A percentile compares a stretch with the other conserved stretches of the same genome.
Evolutionary conservation across 805 yeast species (phyloP).

Genomic region (Teunomyces gatunensis): DNA sequence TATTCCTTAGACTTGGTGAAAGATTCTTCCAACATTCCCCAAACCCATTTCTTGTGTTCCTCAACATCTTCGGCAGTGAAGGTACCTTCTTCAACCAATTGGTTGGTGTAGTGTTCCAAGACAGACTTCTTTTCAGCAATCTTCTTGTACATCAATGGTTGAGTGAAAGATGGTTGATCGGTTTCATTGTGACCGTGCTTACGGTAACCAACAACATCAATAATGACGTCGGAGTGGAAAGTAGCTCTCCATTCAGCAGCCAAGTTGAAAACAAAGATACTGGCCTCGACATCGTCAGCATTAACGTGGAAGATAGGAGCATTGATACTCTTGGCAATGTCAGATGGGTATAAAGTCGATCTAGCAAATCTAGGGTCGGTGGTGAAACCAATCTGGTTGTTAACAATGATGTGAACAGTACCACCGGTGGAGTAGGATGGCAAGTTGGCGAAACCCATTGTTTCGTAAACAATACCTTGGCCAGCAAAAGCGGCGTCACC

Average conservation of each 20-base stretch:
- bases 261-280: constrained; percentile 84
- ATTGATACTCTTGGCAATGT: constrained; percentile 92
- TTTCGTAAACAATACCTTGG: constrained; percentile 98
- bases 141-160: constrained; percentile 93
- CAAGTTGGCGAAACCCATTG: constrained; percentile 88
- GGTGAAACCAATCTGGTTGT: constrained; percentile 99
- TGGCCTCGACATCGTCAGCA: constrained; percentile 96
- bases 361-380: constrained; percentile 97
- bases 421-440: constrained; percentile 99
- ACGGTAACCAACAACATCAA: constrained; percentile 98
- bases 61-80: constrained; percentile 87
- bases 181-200: constrained; percentile 99
- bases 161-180: constrained; percentile 98
- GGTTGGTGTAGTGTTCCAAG: constrained; percentile 76
- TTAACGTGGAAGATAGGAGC: constrained; percentile 99
- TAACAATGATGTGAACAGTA: constrained; percentile 91
- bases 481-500: constrained; percentile 99
- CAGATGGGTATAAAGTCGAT: constrained; percentile 97
- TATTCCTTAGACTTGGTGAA: constrained; percentile 86
- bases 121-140: constrained; percentile 88
- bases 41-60: constrained; percentile 97
- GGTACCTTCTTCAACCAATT: constrained; percentile 81
- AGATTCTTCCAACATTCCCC: constrained; percentile 90
- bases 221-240: constrained; percentile 93
- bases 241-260: constrained; percentile 99